These are phyloP conservation scores for Rhazya stricta DNA, from an alignment of 257 asterid genomes.

Conservation along the genomic window DNA sequence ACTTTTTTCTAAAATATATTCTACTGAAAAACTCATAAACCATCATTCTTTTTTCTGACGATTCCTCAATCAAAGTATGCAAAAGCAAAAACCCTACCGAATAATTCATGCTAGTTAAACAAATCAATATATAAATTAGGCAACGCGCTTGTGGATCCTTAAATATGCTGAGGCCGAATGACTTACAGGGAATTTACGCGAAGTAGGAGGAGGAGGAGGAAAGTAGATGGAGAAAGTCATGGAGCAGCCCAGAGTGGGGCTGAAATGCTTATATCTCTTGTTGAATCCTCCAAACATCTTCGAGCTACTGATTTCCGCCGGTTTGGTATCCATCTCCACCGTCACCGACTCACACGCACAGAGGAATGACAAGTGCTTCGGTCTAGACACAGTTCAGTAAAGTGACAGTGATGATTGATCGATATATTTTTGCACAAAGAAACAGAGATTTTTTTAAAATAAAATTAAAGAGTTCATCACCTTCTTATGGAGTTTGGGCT, in stretches of 20 bases:
- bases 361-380: background rate
- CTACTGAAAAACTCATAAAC: no score
- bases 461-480: no score
- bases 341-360: constrained; percentile 18
- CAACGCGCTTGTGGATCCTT: background rate
- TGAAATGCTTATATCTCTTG: constrained; percentile 86
- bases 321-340: constrained; percentile 51
- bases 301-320: constrained; percentile 73
- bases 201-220: constrained; percentile 71
- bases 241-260: constrained; percentile 77
- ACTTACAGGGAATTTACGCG: constrained; percentile 71
- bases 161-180: background rate
- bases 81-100: background rate
- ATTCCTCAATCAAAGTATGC: background rate
- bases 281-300: constrained; percentile 95
- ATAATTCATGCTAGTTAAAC: background rate
- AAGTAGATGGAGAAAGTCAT: constrained; percentile 88
- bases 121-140: background rate
- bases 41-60: background rate
- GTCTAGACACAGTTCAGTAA: background rate
- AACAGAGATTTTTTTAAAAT: no score
- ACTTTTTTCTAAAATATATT: no score
- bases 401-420: no score
- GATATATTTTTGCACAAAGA: no score
- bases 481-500: no score